Evolutionary conservation across 331 rosid genomes (phyloP).

Genomic region (Rosa hybrid): DNA sequence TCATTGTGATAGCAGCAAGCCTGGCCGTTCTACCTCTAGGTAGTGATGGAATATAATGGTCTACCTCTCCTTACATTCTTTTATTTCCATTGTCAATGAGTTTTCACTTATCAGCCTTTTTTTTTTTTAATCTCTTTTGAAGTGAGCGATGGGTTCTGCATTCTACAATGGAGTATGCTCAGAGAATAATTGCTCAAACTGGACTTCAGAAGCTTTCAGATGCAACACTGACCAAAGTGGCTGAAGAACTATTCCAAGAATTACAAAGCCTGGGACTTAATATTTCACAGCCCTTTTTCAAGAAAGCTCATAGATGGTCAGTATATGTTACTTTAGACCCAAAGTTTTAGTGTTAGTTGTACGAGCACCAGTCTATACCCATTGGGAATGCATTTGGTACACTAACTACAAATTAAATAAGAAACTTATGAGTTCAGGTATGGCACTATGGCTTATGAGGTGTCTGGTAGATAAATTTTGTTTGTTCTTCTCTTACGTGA

Average conservation of each 20-base stretch:
- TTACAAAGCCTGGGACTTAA: slow-evolving; percentile 56
- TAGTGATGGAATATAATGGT: slow-evolving; percentile 25
- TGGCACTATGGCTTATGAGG: neutral
- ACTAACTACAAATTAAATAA: no score
- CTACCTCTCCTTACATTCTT: neutral
- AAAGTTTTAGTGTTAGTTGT: slow-evolving; percentile 12
- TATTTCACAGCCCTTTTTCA: slow-evolving; percentile 57
- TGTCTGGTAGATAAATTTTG: neutral
- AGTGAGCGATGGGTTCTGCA: slow-evolving; percentile 92
- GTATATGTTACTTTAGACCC: slow-evolving; percentile 34
- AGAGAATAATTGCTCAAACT: slow-evolving; percentile 63
- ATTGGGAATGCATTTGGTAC: neutral
- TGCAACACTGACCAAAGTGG: slow-evolving; percentile 56
- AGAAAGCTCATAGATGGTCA: slow-evolving; percentile 93
- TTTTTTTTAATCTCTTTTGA: slow-evolving; percentile 14
- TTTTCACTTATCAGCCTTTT: neutral
- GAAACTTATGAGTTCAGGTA: neutral
- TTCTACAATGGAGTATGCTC: slow-evolving; percentile 83
- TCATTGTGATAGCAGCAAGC: slow-evolving; percentile 88
- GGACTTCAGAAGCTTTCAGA: slow-evolving; percentile 83
- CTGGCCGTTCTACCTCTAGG: slow-evolving; percentile 70
- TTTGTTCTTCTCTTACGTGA: neutral
- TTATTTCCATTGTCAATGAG: slow-evolving; percentile 21
- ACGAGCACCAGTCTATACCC: neutral
- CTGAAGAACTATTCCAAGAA: slow-evolving; percentile 77